Evolutionary conservation across 176 grass and related monocot genomes (phyloP).

Genomic region (Aegilops sharonensis): DNA sequence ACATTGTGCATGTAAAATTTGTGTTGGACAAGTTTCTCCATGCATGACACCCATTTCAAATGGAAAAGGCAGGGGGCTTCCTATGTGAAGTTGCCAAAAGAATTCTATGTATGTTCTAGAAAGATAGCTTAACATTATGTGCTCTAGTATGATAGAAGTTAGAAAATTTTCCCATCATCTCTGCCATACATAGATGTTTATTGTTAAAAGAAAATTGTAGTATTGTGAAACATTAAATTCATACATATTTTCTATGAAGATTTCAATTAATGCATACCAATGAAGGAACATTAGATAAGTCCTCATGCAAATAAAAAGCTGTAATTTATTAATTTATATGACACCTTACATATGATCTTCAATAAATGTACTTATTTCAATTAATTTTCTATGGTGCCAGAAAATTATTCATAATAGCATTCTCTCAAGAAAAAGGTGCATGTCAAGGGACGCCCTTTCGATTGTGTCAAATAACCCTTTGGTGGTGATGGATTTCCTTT

Average conservation of each 20-base stretch:
- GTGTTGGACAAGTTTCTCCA: neutral
- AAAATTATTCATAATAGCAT: neutral
- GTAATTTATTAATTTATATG: neutral
- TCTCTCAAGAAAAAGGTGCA: constrained; percentile 39
- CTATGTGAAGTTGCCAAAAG: neutral
- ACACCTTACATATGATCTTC: neutral
- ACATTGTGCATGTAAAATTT: neutral
- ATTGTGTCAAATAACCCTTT: neutral
- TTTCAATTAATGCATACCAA: neutral
- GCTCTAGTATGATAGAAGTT: too few species aligned
- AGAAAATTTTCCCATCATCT: too few species aligned
- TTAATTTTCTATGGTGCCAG: neutral
- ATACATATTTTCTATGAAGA: neutral
- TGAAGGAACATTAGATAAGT: neutral
- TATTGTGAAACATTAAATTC: neutral
- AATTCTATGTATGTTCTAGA: neutral
- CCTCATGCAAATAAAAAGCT: neutral
- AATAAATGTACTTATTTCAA: neutral
- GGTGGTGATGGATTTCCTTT: neutral
- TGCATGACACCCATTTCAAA: neutral
- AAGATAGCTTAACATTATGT: neutral
- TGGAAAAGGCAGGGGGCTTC: neutral
- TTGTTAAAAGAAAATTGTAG: neutral
- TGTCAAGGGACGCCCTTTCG: constrained; percentile 49
- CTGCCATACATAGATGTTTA: too few species aligned